Evolutionary conservation across 495 filamentous ascomycete genomes (phyloP), one percentile per base, ranked within the genome.

Genomic region (Aspergillus ellipticus): DNA sequence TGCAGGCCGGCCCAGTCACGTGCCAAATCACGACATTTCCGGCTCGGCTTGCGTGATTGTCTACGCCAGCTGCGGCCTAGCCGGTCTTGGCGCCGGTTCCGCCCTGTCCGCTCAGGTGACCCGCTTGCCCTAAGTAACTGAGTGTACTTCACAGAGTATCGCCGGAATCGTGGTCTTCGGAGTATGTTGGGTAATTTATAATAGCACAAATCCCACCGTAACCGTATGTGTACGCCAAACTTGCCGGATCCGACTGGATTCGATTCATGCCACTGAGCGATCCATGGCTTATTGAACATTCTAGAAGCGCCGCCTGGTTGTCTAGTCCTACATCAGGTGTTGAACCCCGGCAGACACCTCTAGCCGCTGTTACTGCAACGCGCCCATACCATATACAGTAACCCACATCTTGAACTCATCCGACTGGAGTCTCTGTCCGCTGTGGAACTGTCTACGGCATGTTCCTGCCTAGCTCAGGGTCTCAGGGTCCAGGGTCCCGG

Each of bases 1-100:
- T 28, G 24, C 24, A 28, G 24, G 24, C 24, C 24, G 24, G 24
- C 24, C 2, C 35, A 20, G 22, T 55, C 52, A 54, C 43, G 54
- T 51, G 50, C 9, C 17, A 15, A 48, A 68, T 66, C 63, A 66
- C 66, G 66, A 66, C 66, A 69, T 69, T 46, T 53, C 21, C 56
- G 50, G 51, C 49, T 35, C 37, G 51, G 54, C 54, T 69, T 65
- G 64, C 66, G 66, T 66, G 66, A 61, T 69, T 56, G 24, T 17
- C 45, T 37, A 51, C 22, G 37, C 58, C 42, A 15, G 15, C 26
- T 19, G 1, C 9, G 50, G 46, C 3, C 6, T 49, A 57, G 57
- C 29, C 4, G 15, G 6, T 49, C 49, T 39, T 53, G 29, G 53
- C 35, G 11, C 42, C 35, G 35, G 10, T 39, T 39, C 35, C 35